Evolutionary conservation across 345 rosid species (phyloP).

Genomic region (Citrus hindsii): DNA sequence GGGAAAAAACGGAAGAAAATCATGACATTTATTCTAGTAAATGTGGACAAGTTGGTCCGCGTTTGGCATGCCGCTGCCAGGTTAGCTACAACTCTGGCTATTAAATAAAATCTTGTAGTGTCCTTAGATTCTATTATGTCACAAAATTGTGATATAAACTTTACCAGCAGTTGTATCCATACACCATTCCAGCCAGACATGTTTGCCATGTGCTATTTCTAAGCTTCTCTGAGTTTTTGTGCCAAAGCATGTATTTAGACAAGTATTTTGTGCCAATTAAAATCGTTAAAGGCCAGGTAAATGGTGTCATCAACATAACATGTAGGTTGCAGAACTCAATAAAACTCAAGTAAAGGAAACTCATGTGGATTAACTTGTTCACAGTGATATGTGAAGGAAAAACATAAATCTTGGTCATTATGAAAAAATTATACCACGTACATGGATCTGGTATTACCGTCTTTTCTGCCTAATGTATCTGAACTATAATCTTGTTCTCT

Average conservation of each 20-base stretch:
- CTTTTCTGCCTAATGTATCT: not conserved
- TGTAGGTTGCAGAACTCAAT: not conserved
- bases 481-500: not conserved
- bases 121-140: not conserved
- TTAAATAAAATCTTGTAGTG: not conserved
- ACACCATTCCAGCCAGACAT: not conserved
- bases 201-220: not conserved
- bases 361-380: not conserved
- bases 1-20: constrained; percentile 29
- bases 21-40: constrained; percentile 26
- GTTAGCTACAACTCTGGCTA: constrained; percentile 24
- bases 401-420: not conserved
- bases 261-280: not conserved
- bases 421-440: not conserved
- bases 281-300: not conserved
- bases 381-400: not conserved
- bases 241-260: not conserved
- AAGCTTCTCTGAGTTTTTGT: not conserved
- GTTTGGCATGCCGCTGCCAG: constrained; percentile 69
- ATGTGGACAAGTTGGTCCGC: constrained; percentile 49
- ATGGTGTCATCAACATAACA: not conserved
- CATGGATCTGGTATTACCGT: not conserved
- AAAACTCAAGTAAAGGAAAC: not conserved
- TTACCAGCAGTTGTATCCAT: not conserved
- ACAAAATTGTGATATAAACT: not conserved